Evolutionary conservation across 1,139 yeast species (phyloP), one percentile per base, ranked within the genome.

Genomic region (Komagataea norvegica): DNA sequence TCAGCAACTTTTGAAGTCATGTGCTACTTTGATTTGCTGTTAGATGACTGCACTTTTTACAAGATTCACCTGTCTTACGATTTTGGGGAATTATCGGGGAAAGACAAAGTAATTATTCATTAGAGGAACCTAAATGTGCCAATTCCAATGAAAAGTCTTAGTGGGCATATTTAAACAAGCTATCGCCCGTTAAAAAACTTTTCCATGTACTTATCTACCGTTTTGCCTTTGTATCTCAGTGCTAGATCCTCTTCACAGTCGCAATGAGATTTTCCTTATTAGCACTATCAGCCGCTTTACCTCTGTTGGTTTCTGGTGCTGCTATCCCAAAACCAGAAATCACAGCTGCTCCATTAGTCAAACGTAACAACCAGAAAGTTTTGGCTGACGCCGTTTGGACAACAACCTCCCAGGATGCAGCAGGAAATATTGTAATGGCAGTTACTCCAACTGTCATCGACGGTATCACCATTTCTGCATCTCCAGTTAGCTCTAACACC

Each of bases 371-470:
- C 25, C 60, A 60, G 40, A 49, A 48, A 21, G 54, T 52, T 6
- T 48, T 60, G 31, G 42, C 59, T 0, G 59, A 59, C 35, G 41
- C 51, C 18, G 51, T 60, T 10, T 65, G 70, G 70, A 60, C 61
- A 3, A 59, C 67, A 1, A 57, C 64, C 6, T 52, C 64, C 15
- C n/a, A n/a, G n/a, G n/a, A n/a, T n/a, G n/a, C n/a, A n/a, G n/a
- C n/a, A n/a, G n/a, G n/a, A n/a, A n/a, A 58, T 11, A 46, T 45
- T 17, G 43, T 48, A 7, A 50, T 58, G 34, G 43, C 45, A n/a
- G 54, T 63, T 29, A 64, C 68, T 5, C 67, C 67, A 29, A 63
- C 67, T 1, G 62, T 60, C 15, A 59, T 62, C 25, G 68, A 64
- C 42, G 66, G 60, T 33, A 67, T 63, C 34, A 64, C 68, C 15